Evolutionary conservation across 805 yeast species (phyloP).

Genomic region (Babjeviella inositovora): DNA sequence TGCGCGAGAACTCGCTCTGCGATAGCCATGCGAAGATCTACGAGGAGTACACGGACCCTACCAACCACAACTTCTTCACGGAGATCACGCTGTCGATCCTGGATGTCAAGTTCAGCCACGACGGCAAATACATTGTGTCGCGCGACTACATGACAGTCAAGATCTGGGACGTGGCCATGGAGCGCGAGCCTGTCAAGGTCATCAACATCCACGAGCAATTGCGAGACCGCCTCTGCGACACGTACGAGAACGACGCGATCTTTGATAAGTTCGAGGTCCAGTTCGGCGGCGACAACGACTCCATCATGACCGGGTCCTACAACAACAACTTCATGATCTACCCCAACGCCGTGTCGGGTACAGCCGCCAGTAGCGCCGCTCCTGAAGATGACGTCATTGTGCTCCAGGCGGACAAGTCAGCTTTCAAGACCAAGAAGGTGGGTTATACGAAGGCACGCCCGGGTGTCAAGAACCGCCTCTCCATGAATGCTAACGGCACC

Average conservation of each 20-base stretch:
- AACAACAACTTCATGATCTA: constrained; percentile 94
- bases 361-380: constrained; percentile 8
- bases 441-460: constrained; percentile 16
- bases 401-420: constrained; percentile 95
- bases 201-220: constrained; percentile 92
- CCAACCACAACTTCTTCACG: constrained; percentile 88
- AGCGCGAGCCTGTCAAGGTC: constrained; percentile 83
- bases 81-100: constrained; percentile 91
- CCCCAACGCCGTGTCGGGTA: constrained; percentile 51
- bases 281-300: constrained; percentile 82
- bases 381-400: constrained; percentile 46
- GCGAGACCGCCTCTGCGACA: constrained; percentile 86
- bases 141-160: constrained; percentile 96
- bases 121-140: constrained; percentile 91
- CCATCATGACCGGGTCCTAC: constrained; percentile 94
- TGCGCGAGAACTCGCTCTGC: constrained; percentile 91
- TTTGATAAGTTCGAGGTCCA: constrained; percentile 97
- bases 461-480: constrained; percentile 3
- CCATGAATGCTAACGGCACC: constrained; percentile 1
- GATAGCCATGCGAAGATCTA: constrained; percentile 77
- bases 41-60: constrained; percentile 89
- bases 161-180: constrained; percentile 98
- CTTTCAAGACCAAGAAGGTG: constrained; percentile 70
- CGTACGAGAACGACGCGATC: constrained; percentile 96
- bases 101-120: constrained; percentile 81